These are phyloP conservation scores for Sistotremastrum niveocremeum DNA, from an alignment of 768 basidiomycete species.

Conservation along the genomic window DNA sequence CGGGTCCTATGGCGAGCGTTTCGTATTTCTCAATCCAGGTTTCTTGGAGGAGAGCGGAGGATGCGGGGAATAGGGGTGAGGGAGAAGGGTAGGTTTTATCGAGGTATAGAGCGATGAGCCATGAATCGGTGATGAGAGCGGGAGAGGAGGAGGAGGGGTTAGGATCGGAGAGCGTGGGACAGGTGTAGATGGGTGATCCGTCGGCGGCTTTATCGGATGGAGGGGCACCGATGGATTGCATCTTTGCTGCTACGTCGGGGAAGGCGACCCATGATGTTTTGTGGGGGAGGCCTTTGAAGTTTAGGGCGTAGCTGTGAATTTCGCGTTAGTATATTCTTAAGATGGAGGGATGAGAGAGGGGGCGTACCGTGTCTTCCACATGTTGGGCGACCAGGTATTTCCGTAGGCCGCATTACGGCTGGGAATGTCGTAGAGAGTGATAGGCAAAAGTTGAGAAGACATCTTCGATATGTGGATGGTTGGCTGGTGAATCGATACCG, in stretches of 20 bases:
- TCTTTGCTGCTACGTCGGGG: constrained; percentile 29
- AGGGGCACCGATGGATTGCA: constrained; percentile 23
- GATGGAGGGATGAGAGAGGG: background rate
- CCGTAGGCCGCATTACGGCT: constrained; percentile 11
- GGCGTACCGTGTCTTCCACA: constrained; percentile 19
- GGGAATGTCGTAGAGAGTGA: constrained; percentile 28
- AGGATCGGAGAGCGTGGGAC: constrained; percentile 38
- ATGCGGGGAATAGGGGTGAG: constrained; percentile 23
- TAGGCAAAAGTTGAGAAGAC: background rate
- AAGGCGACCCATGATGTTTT: constrained; percentile 39
- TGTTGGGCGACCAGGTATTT: constrained; percentile 22
- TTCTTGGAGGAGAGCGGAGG: no score
- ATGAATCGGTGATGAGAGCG: constrained; percentile 26
- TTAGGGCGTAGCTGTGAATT: constrained; percentile 21
- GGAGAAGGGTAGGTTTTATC: constrained; percentile 35
- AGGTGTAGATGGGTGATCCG: constrained; percentile 25
- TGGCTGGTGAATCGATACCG: no score
- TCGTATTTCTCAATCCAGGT: no score
- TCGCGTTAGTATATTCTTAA: background rate
- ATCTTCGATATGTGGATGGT: no score
- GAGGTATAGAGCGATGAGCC: constrained; percentile 35
- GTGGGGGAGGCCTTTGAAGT: constrained; percentile 29
- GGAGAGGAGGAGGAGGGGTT: constrained; percentile 15
- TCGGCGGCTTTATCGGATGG: constrained; percentile 22
- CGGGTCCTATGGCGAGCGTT: no score